Conservation (phyloP, 176 grass and related monocot genomes). For the Hsuehochloa calcarea region DNA sequence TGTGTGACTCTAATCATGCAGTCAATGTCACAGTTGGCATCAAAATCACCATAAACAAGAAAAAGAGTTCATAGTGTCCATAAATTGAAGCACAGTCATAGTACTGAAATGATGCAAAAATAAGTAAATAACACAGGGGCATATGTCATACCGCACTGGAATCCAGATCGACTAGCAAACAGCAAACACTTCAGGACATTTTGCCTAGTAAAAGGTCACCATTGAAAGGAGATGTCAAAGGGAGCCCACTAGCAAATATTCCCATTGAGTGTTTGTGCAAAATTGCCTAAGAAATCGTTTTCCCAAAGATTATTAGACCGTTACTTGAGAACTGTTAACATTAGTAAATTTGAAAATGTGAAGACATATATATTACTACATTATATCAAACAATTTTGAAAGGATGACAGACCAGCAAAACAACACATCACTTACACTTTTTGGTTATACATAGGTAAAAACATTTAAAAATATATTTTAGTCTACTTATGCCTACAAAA, state of each 20-base stretch:
- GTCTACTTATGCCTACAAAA: background rate
- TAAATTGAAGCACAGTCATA: too few relatives aligned
- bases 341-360: background rate
- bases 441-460: background rate
- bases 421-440: background rate
- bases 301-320: background rate
- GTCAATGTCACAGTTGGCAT: too few relatives aligned
- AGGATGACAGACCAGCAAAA: background rate
- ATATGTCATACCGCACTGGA: background rate
- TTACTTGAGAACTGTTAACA: background rate
- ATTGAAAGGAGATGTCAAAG: background rate
- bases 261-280: background rate
- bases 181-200: background rate
- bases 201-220: background rate
- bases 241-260: background rate
- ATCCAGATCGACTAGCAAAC: background rate
- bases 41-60: too few relatives aligned
- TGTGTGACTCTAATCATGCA: too few relatives aligned
- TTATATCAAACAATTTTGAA: background rate
- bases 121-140: too few relatives aligned
- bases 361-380: background rate
- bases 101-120: too few relatives aligned
- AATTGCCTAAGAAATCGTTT: background rate
- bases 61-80: too few relatives aligned
- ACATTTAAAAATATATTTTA: background rate